These are phyloP conservation scores for Sporothrix phasma DNA, from an alignment of 2,329 filamentous ascomycete genomes.

Conservation along the genomic window DNA sequence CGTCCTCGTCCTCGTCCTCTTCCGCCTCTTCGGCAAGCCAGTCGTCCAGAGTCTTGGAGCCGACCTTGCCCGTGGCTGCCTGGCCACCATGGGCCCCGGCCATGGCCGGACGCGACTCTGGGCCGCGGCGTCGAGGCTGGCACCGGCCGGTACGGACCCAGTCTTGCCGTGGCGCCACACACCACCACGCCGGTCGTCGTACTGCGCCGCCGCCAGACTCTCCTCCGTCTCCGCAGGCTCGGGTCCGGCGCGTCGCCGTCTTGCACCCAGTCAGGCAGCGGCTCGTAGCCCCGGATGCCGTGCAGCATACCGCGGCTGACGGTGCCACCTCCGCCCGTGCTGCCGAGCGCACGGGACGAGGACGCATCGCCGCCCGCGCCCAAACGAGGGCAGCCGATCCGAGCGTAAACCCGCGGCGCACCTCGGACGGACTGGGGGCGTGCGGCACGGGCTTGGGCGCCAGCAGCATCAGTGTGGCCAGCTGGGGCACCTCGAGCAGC, in stretches of 20 bases:
- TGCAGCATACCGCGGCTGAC: slow-evolving; percentile 33
- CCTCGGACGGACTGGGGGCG: slow-evolving; percentile 79
- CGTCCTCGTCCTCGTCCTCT: slow-evolving; percentile 39
- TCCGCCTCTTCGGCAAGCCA: slow-evolving; percentile 68
- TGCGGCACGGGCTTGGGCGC: slow-evolving; percentile 92
- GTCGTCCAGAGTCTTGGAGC: slow-evolving; percentile 77
- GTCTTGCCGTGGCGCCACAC: too few relatives aligned
- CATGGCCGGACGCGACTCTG: slow-evolving; percentile 21
- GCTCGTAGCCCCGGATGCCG: slow-evolving; percentile 67
- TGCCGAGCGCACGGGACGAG: background rate
- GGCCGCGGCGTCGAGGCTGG: slow-evolving; percentile 51
- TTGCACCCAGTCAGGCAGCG: slow-evolving; percentile 75
- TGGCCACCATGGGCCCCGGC: slow-evolving; percentile 41
- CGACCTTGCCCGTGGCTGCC: slow-evolving; percentile 41
- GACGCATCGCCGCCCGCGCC: slow-evolving; percentile 50
- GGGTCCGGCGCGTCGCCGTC: slow-evolving; percentile 71
- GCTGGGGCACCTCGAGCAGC: slow-evolving; percentile 70
- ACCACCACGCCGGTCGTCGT: slow-evolving; percentile 27
- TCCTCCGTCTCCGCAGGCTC: slow-evolving; percentile 54
- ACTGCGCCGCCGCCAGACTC: slow-evolving; percentile 26
- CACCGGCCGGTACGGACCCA: slow-evolving; percentile 44
- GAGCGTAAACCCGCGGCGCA: slow-evolving; percentile 63
- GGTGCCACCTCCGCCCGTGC: slow-evolving; percentile 32
- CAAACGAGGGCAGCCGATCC: slow-evolving; percentile 80
- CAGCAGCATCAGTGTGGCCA: slow-evolving; percentile 81